Evolutionary conservation across 2,329 filamentous ascomycete species (phyloP), one percentile per base, ranked within the genome.

Genomic region (Diaporthe longicolla): DNA sequence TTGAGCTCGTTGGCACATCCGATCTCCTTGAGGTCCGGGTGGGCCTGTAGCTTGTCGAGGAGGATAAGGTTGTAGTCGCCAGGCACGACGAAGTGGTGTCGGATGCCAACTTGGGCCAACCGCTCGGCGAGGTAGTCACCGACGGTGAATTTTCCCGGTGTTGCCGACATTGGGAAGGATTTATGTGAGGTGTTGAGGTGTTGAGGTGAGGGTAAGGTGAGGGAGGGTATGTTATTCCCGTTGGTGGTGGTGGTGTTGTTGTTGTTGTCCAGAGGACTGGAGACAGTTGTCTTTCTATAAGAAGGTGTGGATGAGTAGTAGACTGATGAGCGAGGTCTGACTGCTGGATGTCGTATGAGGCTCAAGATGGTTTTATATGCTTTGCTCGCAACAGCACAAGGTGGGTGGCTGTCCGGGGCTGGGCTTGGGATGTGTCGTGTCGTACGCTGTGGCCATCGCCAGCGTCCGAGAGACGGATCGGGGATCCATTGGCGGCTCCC

Each of bases 1-100:
- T 80, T 80, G 74, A 80, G 79, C 77, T 80, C 79, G 70, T 80
- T 80, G 54, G 78, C 76, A 45, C 78, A 80, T 40, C 79, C 79
- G 59, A 80, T 70, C 73, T 79, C 77, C 26, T 63, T 78, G 35
- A 80, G 76, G 40, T 77, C 72, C 15, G 78, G 77, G 58, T 79
- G 73, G 37, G 76, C 75, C 54, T 78, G 75, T 17, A 80, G 77
- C 74, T 80, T 79, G 77, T 80, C 79, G 71, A 80, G 78, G 19
- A 80, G 78, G 74, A 79, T 75, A 65, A 80, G 77, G 75, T 80
- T 80, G 79, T 79, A 80, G 75, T 80, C 79, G 58, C 79, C 79
- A 8, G 79, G 79, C 9, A 79, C 78, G 76, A 79, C 77, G 43
- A 79, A 79, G 74, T 79, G 77, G 69, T 79, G 77, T n/a, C 75